Evolutionary conservation across 768 basidiomycete species (phyloP).

Genomic region (Suillus tomentosus): DNA sequence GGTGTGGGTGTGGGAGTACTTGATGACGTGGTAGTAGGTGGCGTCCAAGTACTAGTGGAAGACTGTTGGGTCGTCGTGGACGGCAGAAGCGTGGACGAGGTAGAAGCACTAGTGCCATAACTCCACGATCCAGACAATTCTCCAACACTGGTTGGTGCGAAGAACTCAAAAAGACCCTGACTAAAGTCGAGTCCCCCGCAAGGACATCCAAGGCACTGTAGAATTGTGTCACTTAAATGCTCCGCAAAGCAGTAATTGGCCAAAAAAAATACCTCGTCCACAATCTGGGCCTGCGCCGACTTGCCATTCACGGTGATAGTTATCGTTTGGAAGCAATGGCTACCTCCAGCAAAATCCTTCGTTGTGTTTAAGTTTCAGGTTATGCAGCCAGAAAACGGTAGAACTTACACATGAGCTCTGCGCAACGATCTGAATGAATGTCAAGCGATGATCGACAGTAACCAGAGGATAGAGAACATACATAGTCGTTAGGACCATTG

Average conservation of each 20-base stretch:
- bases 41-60: slow-evolving; percentile 22
- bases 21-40: slow-evolving; percentile 15
- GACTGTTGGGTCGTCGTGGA: slow-evolving; percentile 22
- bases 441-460: slow-evolving; percentile 4
- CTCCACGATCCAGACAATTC: slow-evolving; percentile 44
- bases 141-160: slow-evolving; percentile 38
- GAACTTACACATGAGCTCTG: slow-evolving; percentile 40
- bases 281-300: slow-evolving; percentile 43
- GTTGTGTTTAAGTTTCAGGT: slow-evolving; percentile 5
- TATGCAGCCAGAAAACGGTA: not conserved
- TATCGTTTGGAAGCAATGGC: slow-evolving; percentile 47
- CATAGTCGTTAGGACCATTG: slow-evolving; percentile 29
- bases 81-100: slow-evolving; percentile 22
- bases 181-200: slow-evolving; percentile 49
- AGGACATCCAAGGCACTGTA: slow-evolving; percentile 43
- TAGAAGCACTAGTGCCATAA: slow-evolving; percentile 23
- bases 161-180: slow-evolving; percentile 44
- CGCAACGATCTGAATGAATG: slow-evolving; percentile 42
- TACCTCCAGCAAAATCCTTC: slow-evolving; percentile 43
- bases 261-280: slow-evolving; percentile 42
- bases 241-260: not conserved
- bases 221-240: slow-evolving; percentile 3
- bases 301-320: slow-evolving; percentile 43
- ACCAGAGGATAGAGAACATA: slow-evolving; percentile 11
- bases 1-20: not conserved